These are phyloP conservation scores for Evansstolkia leycettana DNA, from an alignment of 495 filamentous ascomycete genomes.

Conservation along the genomic window DNA sequence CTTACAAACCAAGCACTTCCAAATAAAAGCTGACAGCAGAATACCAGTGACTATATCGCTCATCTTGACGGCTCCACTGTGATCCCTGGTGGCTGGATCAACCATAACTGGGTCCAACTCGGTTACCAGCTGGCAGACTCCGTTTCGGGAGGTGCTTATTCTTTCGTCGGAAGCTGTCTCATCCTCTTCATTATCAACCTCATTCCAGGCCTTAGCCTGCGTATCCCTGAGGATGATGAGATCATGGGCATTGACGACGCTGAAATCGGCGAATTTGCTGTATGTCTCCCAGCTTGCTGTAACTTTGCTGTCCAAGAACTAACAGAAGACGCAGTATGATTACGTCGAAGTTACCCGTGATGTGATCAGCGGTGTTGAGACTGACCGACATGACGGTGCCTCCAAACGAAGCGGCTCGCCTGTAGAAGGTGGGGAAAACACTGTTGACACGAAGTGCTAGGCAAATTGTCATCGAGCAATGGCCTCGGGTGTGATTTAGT, in stretches of 20 bases:
- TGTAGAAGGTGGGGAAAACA: slow-evolving; percentile 6
- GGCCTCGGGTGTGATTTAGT: no score
- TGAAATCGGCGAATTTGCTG: slow-evolving; percentile 93
- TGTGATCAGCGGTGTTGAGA: slow-evolving; percentile 51
- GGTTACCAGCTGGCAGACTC: slow-evolving; percentile 85
- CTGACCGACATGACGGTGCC: slow-evolving; percentile 12
- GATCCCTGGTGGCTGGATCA: slow-evolving; percentile 83
- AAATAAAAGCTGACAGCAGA: neutral
- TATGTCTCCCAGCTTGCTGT: slow-evolving; percentile 20
- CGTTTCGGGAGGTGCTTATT: slow-evolving; percentile 69
- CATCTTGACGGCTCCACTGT: slow-evolving; percentile 63
- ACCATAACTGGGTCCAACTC: slow-evolving; percentile 81
- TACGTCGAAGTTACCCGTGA: slow-evolving; percentile 90
- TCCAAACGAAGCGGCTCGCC: slow-evolving; percentile 26
- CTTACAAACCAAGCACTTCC: neutral
- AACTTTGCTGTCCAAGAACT: neutral
- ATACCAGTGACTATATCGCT: slow-evolving; percentile 67
- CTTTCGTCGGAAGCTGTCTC: slow-evolving; percentile 72
- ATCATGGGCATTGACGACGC: slow-evolving; percentile 87
- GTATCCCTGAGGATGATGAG: slow-evolving; percentile 74
- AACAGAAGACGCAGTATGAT: slow-evolving; percentile 52
- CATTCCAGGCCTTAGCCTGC: slow-evolving; percentile 71
- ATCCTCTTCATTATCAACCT: slow-evolving; percentile 84
- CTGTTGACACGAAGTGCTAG: slow-evolving; percentile 21
- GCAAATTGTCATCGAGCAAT: neutral